These are phyloP conservation scores for Chaetomiaceae sp. DNA, from an alignment of 2,329 filamentous ascomycete genomes.

Conservation along the genomic window DNA sequence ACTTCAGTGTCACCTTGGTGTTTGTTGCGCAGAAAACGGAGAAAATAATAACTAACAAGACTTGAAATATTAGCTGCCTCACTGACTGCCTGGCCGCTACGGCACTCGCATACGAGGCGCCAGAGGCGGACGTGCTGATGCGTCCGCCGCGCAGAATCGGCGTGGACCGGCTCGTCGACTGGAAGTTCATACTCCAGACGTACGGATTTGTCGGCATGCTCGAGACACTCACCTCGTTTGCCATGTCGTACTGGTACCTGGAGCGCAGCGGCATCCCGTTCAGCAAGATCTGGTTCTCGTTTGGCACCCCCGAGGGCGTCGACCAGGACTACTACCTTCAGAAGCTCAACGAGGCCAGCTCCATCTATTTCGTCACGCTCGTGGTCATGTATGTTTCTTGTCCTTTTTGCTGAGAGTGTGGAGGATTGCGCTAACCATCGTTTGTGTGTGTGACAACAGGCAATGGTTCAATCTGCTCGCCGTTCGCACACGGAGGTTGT, in stretches of 20 bases:
- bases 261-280: slow-evolving; percentile 61
- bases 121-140: slow-evolving; percentile 69
- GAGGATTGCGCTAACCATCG: not conserved
- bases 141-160: slow-evolving; percentile 64
- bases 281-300: slow-evolving; percentile 60
- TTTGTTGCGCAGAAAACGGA: too few species aligned
- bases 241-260: slow-evolving; percentile 65
- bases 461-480: slow-evolving; percentile 74
- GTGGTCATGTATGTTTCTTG: slow-evolving; percentile 60
- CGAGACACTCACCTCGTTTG: slow-evolving; percentile 55
- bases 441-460: slow-evolving; percentile 28
- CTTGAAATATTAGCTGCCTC: slow-evolving; percentile 57
- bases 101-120: slow-evolving; percentile 69
- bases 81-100: slow-evolving; percentile 72
- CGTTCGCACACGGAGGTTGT: slow-evolving; percentile 59
- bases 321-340: slow-evolving; percentile 50
- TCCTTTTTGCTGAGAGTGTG: not conserved
- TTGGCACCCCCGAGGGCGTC: slow-evolving; percentile 50
- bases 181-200: slow-evolving; percentile 65
- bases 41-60: slow-evolving; percentile 18
- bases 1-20: too few species aligned
- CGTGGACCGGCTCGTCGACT: slow-evolving; percentile 68
- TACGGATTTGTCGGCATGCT: slow-evolving; percentile 67
- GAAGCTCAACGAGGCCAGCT: slow-evolving; percentile 60
- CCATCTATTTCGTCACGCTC: slow-evolving; percentile 74